Evolutionary conservation across 352 stramenopile species (phyloP).

Genomic region (Phytophthora cryptogea): DNA sequence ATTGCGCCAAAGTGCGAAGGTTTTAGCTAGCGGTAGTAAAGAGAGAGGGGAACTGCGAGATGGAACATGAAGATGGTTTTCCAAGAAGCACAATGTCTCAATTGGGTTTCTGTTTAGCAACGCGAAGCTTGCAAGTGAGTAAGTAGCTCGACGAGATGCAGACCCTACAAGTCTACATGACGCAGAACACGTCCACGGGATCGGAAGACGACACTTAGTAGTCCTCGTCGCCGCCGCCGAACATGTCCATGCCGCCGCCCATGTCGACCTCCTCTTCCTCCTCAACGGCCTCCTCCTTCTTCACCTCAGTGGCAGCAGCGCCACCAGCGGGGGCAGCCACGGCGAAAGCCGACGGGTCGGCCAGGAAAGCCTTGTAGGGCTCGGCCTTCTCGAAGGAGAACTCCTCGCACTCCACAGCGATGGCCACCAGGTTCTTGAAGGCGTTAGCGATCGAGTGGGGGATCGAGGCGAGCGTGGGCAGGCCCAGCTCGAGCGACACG

Average conservation of each 20-base stretch:
- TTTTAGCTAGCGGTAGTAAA: too few relatives aligned
- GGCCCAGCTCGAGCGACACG: conserved; percentile 95
- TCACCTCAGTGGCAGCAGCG: conserved; percentile 64
- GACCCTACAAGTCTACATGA: conserved; percentile 6
- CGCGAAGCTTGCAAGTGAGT: conserved; percentile 16
- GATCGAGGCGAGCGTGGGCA: conserved; percentile 97
- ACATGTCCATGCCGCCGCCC: conserved; percentile 89
- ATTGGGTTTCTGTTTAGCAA: conserved; percentile 32
- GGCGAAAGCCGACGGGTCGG: conserved; percentile 94
- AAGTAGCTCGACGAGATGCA: conserved; percentile 10
- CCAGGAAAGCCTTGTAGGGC: conserved; percentile 96
- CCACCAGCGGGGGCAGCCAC: conserved; percentile 85
- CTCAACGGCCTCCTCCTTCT: conserved; percentile 67
- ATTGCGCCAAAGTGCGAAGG: conserved; percentile 24
- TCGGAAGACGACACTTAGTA: conserved; percentile 53
- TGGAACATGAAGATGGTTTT: conserved; percentile 3
- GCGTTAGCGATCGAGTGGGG: conserved; percentile 99
- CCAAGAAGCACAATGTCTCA: conserved; percentile 27
- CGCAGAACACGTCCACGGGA: background rate
- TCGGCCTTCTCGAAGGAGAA: conserved; percentile 99
- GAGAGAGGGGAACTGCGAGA: background rate
- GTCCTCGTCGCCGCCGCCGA: conserved; percentile 65
- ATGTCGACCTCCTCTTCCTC: conserved; percentile 87
- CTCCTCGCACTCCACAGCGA: conserved; percentile 94
- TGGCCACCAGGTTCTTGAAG: conserved; percentile 97